Base-by-base conservation (phyloP, 2,329 filamentous ascomycete genomes). In the Shiraia sp. region DNA sequence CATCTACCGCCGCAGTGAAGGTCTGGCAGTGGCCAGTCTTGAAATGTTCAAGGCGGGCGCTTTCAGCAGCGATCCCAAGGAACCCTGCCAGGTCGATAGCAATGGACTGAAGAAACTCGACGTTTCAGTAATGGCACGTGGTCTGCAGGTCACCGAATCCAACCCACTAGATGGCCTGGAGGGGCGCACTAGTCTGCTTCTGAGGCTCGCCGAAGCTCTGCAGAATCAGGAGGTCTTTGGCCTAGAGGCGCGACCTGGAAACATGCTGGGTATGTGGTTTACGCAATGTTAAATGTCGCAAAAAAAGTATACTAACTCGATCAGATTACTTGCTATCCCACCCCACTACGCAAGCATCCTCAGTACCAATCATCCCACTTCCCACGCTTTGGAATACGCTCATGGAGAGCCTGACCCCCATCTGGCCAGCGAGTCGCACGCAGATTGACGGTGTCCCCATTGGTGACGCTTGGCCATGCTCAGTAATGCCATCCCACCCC, bases 1-100 rank as follows among this genome's bases (percentile, higher is more conserved):
- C 49, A 70, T 87, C 28, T 97, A 92, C 71, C 79, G 83, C 37
- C 83, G 93, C 36, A 96, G 90, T 47, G 93, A 96, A 69, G 91
- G 91, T 7, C 78, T 96, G 40, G 91, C 91, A 7, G 84, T 87
- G 8, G 83, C 83, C 30, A 85, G 81, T 65, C 64, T 86, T 57
- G 91, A 96, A 57, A 96, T 96, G 91, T 96, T 96, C 79, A 96
- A 96, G 73, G 78, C 81, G 10, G 93, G 93, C 24, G 65, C 89
- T 24, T 97, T 97, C 73, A 96, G 90, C 52, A 88, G 90, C 69
- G 82, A 92, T 63, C 77, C 82, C 2, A 79, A 74, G 43, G 90
- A 96, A 71, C 90, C 90, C 36, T 89, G 83, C 62, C 91, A 95
- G 68, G 93, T 97, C 19, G 92, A 99, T 72, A 90, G 86, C 51